Base-by-base conservation (phyloP, 2,329 filamentous ascomycete species). In the Exophiala lecanii-corni region DNA sequence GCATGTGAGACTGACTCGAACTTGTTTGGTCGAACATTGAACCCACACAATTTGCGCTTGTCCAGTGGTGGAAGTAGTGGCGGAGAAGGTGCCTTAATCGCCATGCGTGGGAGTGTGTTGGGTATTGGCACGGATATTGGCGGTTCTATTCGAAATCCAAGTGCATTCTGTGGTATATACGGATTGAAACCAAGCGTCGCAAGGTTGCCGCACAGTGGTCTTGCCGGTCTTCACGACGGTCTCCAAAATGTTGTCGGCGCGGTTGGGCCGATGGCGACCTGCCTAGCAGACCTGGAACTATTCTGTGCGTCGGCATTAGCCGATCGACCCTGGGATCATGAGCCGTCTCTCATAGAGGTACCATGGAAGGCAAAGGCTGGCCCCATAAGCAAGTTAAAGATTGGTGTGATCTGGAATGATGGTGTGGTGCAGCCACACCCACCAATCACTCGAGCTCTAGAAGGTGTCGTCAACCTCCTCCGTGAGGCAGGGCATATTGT, bases 401-500 rank as follows among this genome's bases (percentile, higher is more conserved):
- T 86, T 42, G 82, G 68, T 3, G 73, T 86, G 18, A 68, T 85
- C 60, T 79, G 74, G 72, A 67, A 81, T 59, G 83, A 86, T 57
- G 76, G 73, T 9, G 68, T 79, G 38, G 80, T 83, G 2, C 68
- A 45, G 10, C 82, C 82, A 0, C 83, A 84, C 39, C 81, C 82
- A 2, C 82, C 82, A 0, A 70, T 85, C 2, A 62, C 68, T 0
- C 62, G 60, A 4, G 51, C 78, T 1, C 59, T 85, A 4, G 59
- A 63, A 2, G 59, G 66, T 5, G 62, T 75, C 0, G 68, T 67
- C 0, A 58, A 63, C 5, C 25, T 60, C 31, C 62, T 82, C 5
- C 54, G 63, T 21, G 59, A 55, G 0, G 28, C 69, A 0, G 74
- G 73, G 1, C 67, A 79, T 51, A 69, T 75, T 3, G 45, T 82